Evolutionary conservation across 2,329 filamentous ascomycete genomes (phyloP).

Genomic region (Penicillium sp.): DNA sequence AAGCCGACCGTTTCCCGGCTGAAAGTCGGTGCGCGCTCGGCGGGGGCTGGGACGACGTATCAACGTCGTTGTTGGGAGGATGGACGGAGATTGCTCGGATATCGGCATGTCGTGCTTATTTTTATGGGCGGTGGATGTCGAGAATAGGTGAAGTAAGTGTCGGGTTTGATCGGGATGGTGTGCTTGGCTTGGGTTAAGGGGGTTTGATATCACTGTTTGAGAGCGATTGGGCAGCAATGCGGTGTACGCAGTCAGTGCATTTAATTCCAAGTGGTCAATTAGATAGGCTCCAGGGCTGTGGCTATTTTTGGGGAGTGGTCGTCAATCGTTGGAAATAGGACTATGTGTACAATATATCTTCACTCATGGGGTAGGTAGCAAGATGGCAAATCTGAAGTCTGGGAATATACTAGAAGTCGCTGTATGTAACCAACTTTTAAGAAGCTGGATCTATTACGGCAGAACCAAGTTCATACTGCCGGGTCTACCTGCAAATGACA

Average conservation of each 20-base stretch:
- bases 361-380: background rate
- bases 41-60: background rate
- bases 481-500: constrained; percentile 22
- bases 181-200: background rate
- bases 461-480: constrained; percentile 8
- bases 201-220: background rate
- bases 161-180: background rate
- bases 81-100: constrained; percentile 3
- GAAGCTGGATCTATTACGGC: background rate
- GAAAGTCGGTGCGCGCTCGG: constrained; percentile 15
- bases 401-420: background rate
- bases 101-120: constrained; percentile 6
- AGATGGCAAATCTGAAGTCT: background rate
- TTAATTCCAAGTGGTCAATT: background rate
- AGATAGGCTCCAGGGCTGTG: background rate
- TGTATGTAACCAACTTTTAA: background rate
- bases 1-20: constrained; percentile 13
- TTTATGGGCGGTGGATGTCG: background rate
- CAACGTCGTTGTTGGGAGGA: background rate
- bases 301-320: background rate
- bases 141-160: background rate
- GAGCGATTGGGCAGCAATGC: background rate
- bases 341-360: background rate
- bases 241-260: background rate
- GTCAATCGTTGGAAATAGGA: background rate